Base-by-base conservation (phyloP, 192 early-diverging fungal species). In the Geosiphon pyriformis region DNA sequence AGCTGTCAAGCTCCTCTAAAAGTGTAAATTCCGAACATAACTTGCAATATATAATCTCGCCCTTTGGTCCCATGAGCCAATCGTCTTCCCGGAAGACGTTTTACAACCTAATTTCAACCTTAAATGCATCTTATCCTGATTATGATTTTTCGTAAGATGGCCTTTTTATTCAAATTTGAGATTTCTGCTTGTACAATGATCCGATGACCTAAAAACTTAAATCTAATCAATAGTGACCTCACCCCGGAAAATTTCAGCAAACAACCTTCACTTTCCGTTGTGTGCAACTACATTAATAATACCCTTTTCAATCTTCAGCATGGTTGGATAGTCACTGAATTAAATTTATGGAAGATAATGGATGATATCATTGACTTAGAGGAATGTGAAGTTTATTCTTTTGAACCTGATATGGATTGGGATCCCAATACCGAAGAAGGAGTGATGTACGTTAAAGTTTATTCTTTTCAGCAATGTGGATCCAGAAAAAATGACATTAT, bases 71-170 rank as follows among this genome's bases (percentile, higher is more conserved):
- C 15, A 75, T 98, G 64, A 83, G 87, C n/a, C 82, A 94, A 71
- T 70, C 88, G 1, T 85, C 93, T 2, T 90, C 90, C 22, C 81
- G 94, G 34, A 89, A 89, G 78, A 93, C 91, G 4, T 80, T 97
- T 35, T 97, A 97, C 72, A 96, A 95, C 65, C 81, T 99, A 29
- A 88, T 99, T 20, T 92, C 90, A 15, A 99, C 96, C 4, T 78
- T 99, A 35, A 99, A 99, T 73, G 89, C 93, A 2, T 90, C 91
- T 8, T 99, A 91, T 65, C 95, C 96, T 11, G 95, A 99, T 74
- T 94, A 96, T 72, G 96, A 98, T 73, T 99, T 95, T 81, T 94
- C 88, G 88, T 89, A 78, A 48, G 74, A 76, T n/a, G n/a, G n/a
- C n/a, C n/a, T n/a, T n/a, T n/a, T n/a, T n/a, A n/a, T n/a, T n/a